Evolutionary conservation across 768 basidiomycete species (phyloP).

Genomic region (Strobilomyces echinocephalus): DNA sequence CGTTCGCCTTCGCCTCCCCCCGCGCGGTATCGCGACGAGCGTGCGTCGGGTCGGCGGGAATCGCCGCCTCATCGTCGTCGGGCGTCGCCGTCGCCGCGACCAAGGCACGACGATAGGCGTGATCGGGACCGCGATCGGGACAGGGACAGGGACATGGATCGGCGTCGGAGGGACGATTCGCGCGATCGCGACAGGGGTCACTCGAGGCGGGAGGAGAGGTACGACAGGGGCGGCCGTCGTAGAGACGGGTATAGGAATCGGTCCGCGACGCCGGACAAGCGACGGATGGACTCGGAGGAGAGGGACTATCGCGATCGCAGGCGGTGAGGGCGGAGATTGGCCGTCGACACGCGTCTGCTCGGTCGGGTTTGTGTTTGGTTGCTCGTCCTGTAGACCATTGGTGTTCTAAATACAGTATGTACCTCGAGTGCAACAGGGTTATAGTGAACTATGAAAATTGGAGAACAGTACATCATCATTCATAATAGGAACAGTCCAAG

Average conservation of each 20-base stretch:
- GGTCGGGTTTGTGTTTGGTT: neutral
- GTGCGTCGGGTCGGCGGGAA: slow-evolving; percentile 18
- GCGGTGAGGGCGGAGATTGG: slow-evolving; percentile 10
- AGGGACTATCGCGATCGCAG: slow-evolving; percentile 25
- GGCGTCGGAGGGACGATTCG: slow-evolving; percentile 24
- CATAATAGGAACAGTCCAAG: neutral
- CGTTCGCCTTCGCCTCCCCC: slow-evolving; percentile 25
- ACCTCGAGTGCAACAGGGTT: neutral
- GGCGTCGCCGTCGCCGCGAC: slow-evolving; percentile 21
- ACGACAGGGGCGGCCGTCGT: slow-evolving; percentile 21
- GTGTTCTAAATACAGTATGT: neutral
- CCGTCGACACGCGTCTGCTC: neutral
- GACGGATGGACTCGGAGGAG: slow-evolving; percentile 21
- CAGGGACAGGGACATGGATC: slow-evolving; percentile 25
- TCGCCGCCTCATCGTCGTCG: slow-evolving; percentile 23
- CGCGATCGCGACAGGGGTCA: slow-evolving; percentile 20
- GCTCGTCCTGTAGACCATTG: neutral
- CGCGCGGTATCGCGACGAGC: slow-evolving; percentile 23
- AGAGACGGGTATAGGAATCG: slow-evolving; percentile 18
- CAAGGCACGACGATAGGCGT: slow-evolving; percentile 17
- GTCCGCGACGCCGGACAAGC: slow-evolving; percentile 25
- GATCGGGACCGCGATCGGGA: slow-evolving; percentile 23
- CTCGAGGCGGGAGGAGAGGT: slow-evolving; percentile 18
- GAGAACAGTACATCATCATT: slow-evolving; percentile 9
- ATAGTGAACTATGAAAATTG: neutral